Base-by-base conservation (phyloP, 805 yeast species). In the Saturnispora kantuleensis region DNA sequence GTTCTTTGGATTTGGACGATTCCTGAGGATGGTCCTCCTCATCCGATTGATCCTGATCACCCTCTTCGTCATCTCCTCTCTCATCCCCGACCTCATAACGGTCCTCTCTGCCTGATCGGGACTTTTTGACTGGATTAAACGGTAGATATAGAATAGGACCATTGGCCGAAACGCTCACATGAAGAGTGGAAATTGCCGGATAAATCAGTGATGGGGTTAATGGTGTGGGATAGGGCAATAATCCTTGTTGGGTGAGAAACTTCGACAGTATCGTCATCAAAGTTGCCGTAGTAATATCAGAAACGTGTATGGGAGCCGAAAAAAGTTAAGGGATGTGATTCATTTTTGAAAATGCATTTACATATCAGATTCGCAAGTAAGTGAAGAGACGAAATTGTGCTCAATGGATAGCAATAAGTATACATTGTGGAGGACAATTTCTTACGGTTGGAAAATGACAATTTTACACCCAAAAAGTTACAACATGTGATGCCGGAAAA, bases 101-200 rank as follows among this genome's bases (percentile, higher is more conserved):
- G 29, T 36, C 42, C 9, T 21, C 26, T 21, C 26, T 21, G 5
- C 31, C n/a, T 17, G 49, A 36, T 15, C 44, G 17, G 13, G 42
- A 52, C 43, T 55, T 62, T 43, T 56, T 60, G 16, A 56, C 54
- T 3, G 66, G 63, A 41, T 59, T 58, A 37, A 59, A 60, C 2
- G 69, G 69, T 10, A 64, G 35, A 35, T 58, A 61, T 16, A 64
- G 39, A 10, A 64, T 53, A 28, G 59, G 64, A 4, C 67, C 67
- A 38, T 56, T 63, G 3, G 46, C 41, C 28, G 46, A 43, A 18
- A 43, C 26, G 6, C 34, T 31, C 12, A 43, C 30, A 16, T 43
- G 41, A 13, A 43, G 15, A 18, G 16, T 21, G 5, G 35, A 13
- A 16, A 17, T 16, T 3, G 38, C 10, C 5, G 42, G 42, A 12